These are phyloP conservation scores for Neoscytalidium dimidiatum DNA, from an alignment of 2,329 filamentous ascomycete species.

Conservation along the genomic window DNA sequence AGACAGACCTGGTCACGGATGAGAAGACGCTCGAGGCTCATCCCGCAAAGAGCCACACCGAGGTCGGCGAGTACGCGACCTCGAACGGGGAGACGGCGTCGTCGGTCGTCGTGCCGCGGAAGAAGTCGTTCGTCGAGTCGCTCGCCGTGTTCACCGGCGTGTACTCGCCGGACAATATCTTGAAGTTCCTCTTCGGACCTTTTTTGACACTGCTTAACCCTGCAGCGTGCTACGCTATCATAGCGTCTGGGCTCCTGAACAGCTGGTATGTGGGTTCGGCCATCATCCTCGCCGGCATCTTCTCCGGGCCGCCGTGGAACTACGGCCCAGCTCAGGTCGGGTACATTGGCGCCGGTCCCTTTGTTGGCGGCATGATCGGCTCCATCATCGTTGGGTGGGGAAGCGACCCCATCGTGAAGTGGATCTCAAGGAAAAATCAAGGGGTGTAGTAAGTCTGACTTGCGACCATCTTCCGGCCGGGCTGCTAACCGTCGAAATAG, in stretches of 20 bases:
- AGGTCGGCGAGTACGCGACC: too few relatives aligned
- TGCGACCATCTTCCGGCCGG: neutral
- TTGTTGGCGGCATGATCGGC: constrained; percentile 42
- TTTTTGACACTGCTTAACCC: constrained; percentile 29
- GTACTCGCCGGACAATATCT: constrained; percentile 39
- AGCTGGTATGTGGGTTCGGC: constrained; percentile 24
- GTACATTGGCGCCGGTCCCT: constrained; percentile 45
- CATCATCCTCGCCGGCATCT: constrained; percentile 57
- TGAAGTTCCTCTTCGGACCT: constrained; percentile 48
- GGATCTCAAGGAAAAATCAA: constrained; percentile 50
- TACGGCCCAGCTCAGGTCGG: constrained; percentile 45
- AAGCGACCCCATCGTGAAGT: too few relatives aligned
- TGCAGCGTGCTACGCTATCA: constrained; percentile 22
- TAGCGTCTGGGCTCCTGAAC: constrained; percentile 25
- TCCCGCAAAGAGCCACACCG: too few relatives aligned
- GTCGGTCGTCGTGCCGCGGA: too few relatives aligned
- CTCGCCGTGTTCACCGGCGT: constrained; percentile 41
- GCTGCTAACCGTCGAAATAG: neutral
- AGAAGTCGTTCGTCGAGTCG: constrained; percentile 39
- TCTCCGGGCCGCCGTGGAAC: constrained; percentile 44
- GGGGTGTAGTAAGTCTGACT: constrained; percentile 45
- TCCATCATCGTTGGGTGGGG: constrained; percentile 31
- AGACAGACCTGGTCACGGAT: constrained; percentile 24
- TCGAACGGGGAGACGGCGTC: too few relatives aligned
- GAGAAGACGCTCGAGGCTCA: neutral